These are phyloP conservation scores for Corniculantispora saksenae DNA, from an alignment of 2,329 filamentous ascomycete species.

Conservation along the genomic window DNA sequence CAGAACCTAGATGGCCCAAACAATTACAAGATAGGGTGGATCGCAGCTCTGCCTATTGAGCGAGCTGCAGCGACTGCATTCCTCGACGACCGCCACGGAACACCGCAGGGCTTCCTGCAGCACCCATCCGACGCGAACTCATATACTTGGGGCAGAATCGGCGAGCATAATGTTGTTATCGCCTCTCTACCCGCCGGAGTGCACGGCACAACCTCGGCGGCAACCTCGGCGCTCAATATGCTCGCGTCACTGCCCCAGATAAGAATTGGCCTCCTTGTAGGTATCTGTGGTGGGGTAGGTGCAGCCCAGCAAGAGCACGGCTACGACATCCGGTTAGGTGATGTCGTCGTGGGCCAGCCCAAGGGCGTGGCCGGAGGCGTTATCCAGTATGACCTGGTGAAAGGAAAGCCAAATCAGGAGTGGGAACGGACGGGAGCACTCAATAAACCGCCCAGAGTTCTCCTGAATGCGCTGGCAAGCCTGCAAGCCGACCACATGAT, in stretches of 20 bases:
- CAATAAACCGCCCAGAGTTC: slow-evolving; percentile 15
- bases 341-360: slow-evolving; percentile 29
- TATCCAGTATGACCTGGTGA: slow-evolving; percentile 28
- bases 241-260: slow-evolving; percentile 22
- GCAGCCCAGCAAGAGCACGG: background rate
- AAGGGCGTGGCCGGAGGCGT: slow-evolving; percentile 23
- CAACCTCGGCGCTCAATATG: slow-evolving; percentile 21
- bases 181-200: slow-evolving; percentile 21
- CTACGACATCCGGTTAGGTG: slow-evolving; percentile 30
- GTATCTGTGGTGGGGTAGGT: slow-evolving; percentile 23
- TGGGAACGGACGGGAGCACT: slow-evolving; percentile 21
- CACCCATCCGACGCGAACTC: slow-evolving; percentile 26
- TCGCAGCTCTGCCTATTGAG: slow-evolving; percentile 29
- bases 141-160: slow-evolving; percentile 28
- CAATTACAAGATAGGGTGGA: slow-evolving; percentile 13
- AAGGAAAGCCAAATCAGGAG: background rate
- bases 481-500: slow-evolving; percentile 22
- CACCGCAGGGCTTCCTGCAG: slow-evolving; percentile 15
- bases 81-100: slow-evolving; percentile 28
- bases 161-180: slow-evolving; percentile 28
- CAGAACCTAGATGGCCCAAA: too few relatives aligned
- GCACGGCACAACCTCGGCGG: slow-evolving; percentile 20
- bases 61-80: slow-evolving; percentile 28
- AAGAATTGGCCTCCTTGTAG: slow-evolving; percentile 22
- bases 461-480: slow-evolving; percentile 19